phyloP scores from a whole-genome alignment of 2,329 filamentous ascomycete species.

The Herpomyces periplanetae region DNA sequence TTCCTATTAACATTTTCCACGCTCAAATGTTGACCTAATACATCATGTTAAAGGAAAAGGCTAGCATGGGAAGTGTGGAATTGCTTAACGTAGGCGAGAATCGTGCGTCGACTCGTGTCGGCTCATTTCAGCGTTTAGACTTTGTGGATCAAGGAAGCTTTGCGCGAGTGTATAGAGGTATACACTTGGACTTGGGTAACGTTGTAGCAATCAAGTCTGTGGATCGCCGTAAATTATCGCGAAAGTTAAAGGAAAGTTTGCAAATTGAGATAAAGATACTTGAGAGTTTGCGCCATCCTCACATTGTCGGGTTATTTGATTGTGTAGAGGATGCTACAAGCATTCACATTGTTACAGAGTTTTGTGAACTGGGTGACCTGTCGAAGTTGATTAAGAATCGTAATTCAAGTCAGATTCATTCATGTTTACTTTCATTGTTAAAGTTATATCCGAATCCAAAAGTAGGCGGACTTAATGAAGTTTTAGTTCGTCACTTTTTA shows the following conservation, averaged over 20 bases:
- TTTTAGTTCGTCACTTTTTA: slow-evolving; percentile 76
- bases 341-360: slow-evolving; percentile 95
- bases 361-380: slow-evolving; percentile 72
- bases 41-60: no score
- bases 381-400: slow-evolving; percentile 88
- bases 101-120: no score
- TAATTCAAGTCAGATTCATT: slow-evolving; percentile 34
- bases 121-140: no score
- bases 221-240: slow-evolving; percentile 54
- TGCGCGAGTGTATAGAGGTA: slow-evolving; percentile 62
- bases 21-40: no score
- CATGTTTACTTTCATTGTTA: slow-evolving; percentile 56
- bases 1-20: no score
- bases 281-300: slow-evolving; percentile 64
- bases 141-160: slow-evolving; percentile 97
- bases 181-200: slow-evolving; percentile 38
- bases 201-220: slow-evolving; percentile 90
- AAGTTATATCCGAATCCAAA: slow-evolving; percentile 56
- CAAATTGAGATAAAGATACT: slow-evolving; percentile 84
- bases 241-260: slow-evolving; percentile 82
- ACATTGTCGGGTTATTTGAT: slow-evolving; percentile 83
- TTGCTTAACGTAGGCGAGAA: no score
- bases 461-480: slow-evolving; percentile 63
- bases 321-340: slow-evolving; percentile 53
- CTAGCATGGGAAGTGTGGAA: no score